Evolutionary conservation across 2,329 filamentous ascomycete species (phyloP).

Genomic region (Hortaea werneckii): DNA sequence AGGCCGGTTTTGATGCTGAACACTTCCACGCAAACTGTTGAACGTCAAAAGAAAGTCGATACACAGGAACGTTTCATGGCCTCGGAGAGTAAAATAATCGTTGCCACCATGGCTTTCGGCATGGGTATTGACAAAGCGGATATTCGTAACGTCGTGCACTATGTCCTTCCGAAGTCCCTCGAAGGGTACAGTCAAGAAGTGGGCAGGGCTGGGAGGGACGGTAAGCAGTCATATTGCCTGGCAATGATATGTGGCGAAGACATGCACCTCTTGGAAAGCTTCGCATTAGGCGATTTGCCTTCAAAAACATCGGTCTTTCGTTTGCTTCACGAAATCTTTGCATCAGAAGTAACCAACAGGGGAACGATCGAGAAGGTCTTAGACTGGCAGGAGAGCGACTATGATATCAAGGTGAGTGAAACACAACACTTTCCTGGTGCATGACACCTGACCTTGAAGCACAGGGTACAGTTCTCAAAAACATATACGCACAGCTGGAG

Average conservation of each 20-base stretch:
- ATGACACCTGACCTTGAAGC: background rate
- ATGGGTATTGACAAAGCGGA: slow-evolving; percentile 99
- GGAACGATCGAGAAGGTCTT: slow-evolving; percentile 37
- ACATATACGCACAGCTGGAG: slow-evolving; percentile 52
- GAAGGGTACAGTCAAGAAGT: slow-evolving; percentile 99
- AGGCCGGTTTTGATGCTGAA: slow-evolving; percentile 65
- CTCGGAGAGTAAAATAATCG: slow-evolving; percentile 73
- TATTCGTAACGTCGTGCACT: slow-evolving; percentile 91
- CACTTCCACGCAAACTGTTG: slow-evolving; percentile 65
- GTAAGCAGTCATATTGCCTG: slow-evolving; percentile 54
- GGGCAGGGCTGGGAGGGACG: slow-evolving; percentile 85
- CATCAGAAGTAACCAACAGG: slow-evolving; percentile 6
- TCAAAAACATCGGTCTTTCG: slow-evolving; percentile 39
- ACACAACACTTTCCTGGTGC: slow-evolving; percentile 2
- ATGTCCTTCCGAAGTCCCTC: slow-evolving; percentile 82
- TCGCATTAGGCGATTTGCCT: slow-evolving; percentile 50
- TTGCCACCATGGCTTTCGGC: slow-evolving; percentile 95
- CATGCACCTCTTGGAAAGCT: slow-evolving; percentile 49
- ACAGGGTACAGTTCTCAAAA: slow-evolving; percentile 34
- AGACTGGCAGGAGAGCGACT: slow-evolving; percentile 36
- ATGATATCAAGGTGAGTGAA: slow-evolving; percentile 40
- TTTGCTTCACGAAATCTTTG: slow-evolving; percentile 45
- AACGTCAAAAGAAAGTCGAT: slow-evolving; percentile 42
- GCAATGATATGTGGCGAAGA: slow-evolving; percentile 49
- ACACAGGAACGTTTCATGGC: slow-evolving; percentile 72